Conservation (phyloP, 305 asterid species). For the Salvia sclarea region DNA sequence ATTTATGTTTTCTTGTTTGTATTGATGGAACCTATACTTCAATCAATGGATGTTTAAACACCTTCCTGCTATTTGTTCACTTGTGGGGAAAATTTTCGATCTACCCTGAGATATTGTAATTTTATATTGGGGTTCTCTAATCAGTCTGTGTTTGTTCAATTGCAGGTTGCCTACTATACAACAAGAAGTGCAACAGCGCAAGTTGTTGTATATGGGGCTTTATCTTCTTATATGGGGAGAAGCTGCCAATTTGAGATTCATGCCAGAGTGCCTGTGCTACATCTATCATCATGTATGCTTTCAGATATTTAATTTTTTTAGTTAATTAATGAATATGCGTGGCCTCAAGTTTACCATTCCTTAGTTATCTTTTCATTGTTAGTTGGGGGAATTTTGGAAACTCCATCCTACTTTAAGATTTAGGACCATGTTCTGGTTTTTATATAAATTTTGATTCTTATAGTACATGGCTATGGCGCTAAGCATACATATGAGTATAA, state of each 20-base stretch:
- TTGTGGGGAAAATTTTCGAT: neutral
- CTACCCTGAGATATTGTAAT: neutral
- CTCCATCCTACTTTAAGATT: neutral
- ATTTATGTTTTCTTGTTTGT: neutral
- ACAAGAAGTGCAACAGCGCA: conserved; percentile 93
- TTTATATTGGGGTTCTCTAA: conserved; percentile 27
- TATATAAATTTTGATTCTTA: neutral
- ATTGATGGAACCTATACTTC: neutral
- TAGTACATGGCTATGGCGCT: neutral
- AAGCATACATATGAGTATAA: neutral
- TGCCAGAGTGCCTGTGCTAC: conserved; percentile 98
- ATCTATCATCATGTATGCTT: conserved; percentile 86
- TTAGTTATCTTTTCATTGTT: neutral
- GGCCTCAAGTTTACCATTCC: neutral
- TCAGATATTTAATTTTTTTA: neutral
- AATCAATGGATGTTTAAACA: neutral
- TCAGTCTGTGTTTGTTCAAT: conserved; percentile 15
- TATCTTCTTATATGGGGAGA: conserved; percentile 98
- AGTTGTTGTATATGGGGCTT: conserved; percentile 81
- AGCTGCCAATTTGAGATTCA: conserved; percentile 94
- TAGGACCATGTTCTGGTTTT: neutral
- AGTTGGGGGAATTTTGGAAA: neutral
- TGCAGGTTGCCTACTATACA: conserved; percentile 93
- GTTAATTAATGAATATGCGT: neutral
- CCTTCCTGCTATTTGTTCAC: conserved; percentile 1